These are phyloP conservation scores for Solanum clarkiae DNA, from an alignment of 257 asterid genomes.

Conservation along the genomic window DNA sequence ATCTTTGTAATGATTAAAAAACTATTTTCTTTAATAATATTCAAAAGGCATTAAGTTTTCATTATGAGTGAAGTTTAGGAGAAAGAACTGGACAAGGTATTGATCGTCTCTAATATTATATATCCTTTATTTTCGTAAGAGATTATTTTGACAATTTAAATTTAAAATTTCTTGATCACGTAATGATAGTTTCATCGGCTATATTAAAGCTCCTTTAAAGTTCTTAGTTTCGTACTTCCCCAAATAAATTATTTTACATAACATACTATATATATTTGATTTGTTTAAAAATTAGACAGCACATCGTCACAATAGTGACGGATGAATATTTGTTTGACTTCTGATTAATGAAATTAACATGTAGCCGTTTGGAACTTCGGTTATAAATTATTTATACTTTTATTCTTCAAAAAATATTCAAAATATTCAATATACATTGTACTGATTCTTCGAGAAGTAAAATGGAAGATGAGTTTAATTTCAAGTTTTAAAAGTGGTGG, in stretches of 20 bases:
- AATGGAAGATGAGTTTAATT: not conserved
- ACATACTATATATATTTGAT: not conserved
- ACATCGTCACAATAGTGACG: not conserved
- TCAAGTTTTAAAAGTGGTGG: not conserved
- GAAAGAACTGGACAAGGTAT: not conserved
- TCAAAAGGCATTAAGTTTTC: not conserved
- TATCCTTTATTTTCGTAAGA: not conserved
- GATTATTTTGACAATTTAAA: not conserved
- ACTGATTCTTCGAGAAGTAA: not conserved
- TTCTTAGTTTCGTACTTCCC: not conserved
- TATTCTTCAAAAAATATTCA: too few species aligned
- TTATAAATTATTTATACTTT: too few species aligned
- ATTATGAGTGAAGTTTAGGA: too few species aligned
- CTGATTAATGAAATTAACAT: not conserved
- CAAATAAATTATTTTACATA: not conserved
- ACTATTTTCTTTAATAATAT: not conserved
- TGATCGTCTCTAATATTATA: not conserved
- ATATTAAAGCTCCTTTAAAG: not conserved
- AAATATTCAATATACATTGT: not conserved
- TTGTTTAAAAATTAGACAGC: not conserved
- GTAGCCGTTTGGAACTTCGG: not conserved
- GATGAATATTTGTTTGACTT: not conserved
- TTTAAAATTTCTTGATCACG: not conserved
- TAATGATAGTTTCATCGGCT: not conserved
- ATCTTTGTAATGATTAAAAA: not conserved